Conservation (phyloP, 2,329 filamentous ascomycete species). For the Xylaria sp. region DNA sequence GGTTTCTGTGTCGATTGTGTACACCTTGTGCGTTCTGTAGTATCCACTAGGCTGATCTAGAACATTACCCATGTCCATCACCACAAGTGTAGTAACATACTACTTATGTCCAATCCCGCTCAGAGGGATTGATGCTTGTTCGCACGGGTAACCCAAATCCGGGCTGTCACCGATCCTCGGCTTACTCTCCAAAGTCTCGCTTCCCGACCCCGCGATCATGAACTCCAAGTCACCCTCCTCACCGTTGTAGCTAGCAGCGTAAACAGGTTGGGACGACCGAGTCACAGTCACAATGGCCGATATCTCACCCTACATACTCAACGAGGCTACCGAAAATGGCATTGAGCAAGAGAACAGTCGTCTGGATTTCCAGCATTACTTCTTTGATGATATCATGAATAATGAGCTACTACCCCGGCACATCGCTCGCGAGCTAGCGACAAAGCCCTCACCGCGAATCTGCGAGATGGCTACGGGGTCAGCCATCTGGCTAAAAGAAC, state of each 20-base stretch:
- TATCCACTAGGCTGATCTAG: too few species aligned
- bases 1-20: too few species aligned
- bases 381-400: conserved; percentile 20
- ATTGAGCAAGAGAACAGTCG: conserved; percentile 10
- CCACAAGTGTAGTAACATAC: too few species aligned
- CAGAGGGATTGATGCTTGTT: too few species aligned
- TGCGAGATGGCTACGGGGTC: conserved; percentile 25
- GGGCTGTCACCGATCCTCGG: too few species aligned
- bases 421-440: conserved; percentile 2
- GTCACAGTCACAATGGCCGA: background rate
- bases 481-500: conserved; percentile 23
- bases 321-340: background rate
- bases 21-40: too few species aligned
- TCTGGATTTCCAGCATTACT: conserved; percentile 21
- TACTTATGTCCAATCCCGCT: too few species aligned
- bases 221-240: background rate
- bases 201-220: background rate
- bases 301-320: conserved; percentile 19
- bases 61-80: too few species aligned
- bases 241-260: background rate
- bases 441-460: conserved; percentile 15
- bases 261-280: background rate
- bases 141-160: too few species aligned
- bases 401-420: conserved; percentile 19
- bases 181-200: too few species aligned